Evolutionary conservation across 805 yeast genomes (phyloP).

Genomic region (Ogataea methanolica): DNA sequence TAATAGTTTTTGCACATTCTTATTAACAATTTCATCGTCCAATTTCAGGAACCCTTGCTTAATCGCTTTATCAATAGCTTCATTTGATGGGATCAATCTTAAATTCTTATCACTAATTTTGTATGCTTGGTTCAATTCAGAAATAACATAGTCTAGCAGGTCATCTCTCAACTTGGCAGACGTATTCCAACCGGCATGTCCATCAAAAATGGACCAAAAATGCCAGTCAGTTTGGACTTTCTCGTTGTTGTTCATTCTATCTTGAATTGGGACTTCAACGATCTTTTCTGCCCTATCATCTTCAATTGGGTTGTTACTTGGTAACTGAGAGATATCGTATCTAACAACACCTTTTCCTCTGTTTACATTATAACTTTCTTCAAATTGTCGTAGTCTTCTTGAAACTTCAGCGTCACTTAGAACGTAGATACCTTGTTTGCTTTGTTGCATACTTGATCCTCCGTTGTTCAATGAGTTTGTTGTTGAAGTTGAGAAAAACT

Average conservation of each 20-base stretch:
- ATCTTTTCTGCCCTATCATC: slow-evolving; percentile 87
- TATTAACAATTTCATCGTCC: slow-evolving; percentile 82
- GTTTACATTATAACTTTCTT: slow-evolving; percentile 75
- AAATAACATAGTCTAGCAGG: slow-evolving; percentile 70
- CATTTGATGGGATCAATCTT: slow-evolving; percentile 61
- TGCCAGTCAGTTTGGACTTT: slow-evolving; percentile 66
- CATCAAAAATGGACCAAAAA: slow-evolving; percentile 95
- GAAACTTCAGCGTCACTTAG: slow-evolving; percentile 71
- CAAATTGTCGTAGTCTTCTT: slow-evolving; percentile 59
- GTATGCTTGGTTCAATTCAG: slow-evolving; percentile 65
- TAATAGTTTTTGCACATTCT: slow-evolving; percentile 65
- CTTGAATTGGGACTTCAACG: slow-evolving; percentile 69
- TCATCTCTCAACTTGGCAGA: slow-evolving; percentile 79
- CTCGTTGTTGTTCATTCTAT: slow-evolving; percentile 44
- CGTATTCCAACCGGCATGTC: slow-evolving; percentile 96
- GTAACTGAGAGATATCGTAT: slow-evolving; percentile 84
- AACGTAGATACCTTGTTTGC: slow-evolving; percentile 52
- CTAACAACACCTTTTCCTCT: slow-evolving; percentile 85
- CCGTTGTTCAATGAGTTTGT: slow-evolving; percentile 37
- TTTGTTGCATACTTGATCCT: slow-evolving; percentile 33
- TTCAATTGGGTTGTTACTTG: slow-evolving; percentile 91
- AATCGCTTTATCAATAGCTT: slow-evolving; percentile 73
- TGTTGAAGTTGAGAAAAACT: slow-evolving; percentile 36
- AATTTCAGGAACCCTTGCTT: slow-evolving; percentile 73
- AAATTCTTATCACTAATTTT: slow-evolving; percentile 48